Conservation (phyloP, 768 basidiomycete genomes). For the Trametes cinnabarina region DNA sequence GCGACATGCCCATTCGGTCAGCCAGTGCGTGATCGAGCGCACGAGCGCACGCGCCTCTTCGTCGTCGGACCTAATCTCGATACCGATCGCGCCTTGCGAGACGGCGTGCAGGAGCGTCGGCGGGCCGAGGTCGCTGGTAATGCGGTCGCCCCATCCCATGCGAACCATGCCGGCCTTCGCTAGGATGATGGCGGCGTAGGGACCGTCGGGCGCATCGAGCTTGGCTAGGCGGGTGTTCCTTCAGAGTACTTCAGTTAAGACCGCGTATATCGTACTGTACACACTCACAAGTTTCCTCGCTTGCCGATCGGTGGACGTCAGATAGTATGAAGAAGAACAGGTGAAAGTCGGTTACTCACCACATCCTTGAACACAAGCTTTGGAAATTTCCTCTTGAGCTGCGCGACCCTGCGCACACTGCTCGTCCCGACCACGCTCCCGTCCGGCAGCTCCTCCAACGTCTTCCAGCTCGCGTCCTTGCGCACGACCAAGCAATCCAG, state of each 20-base stretch:
- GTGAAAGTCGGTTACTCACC: too few relatives aligned
- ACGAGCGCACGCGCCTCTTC: conserved; percentile 60
- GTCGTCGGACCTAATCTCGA: conserved; percentile 80
- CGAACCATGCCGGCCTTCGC: conserved; percentile 92
- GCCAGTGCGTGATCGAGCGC: conserved; percentile 66
- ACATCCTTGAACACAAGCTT: conserved; percentile 80
- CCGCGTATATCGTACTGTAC: background rate
- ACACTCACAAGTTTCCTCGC: conserved; percentile 84
- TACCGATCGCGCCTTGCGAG: conserved; percentile 87
- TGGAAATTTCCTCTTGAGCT: conserved; percentile 77
- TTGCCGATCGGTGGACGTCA: conserved; percentile 32
- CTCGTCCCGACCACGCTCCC: conserved; percentile 95
- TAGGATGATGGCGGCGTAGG: conserved; percentile 86
- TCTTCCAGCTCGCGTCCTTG: conserved; percentile 64
- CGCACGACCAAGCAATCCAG: conserved; percentile 88
- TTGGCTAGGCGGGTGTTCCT: conserved; percentile 91
- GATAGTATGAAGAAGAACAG: too few relatives aligned
- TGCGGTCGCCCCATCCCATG: conserved; percentile 67
- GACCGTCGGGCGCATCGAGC: conserved; percentile 78
- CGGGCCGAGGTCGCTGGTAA: conserved; percentile 69
- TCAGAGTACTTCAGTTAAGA: conserved; percentile 7
- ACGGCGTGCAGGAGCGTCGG: conserved; percentile 86
- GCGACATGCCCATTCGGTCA: conserved; percentile 71
- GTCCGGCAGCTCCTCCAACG: conserved; percentile 76
- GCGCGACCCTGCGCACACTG: conserved; percentile 89